Base-by-base conservation (phyloP, 768 basidiomycete genomes). In the Hygrocybe coccinea region DNA sequence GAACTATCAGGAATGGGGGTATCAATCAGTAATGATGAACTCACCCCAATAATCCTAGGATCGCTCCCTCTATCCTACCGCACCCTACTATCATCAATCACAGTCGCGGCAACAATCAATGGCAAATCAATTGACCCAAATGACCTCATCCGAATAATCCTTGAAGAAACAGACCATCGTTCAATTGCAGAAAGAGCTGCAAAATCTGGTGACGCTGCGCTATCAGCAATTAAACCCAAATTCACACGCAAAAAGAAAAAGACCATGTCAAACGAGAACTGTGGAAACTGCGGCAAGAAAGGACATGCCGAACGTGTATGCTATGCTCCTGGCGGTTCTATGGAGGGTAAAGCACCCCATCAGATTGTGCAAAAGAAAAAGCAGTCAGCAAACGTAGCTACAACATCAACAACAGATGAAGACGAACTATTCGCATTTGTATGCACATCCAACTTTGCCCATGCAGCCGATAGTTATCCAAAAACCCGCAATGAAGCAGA, bases 371-470 rank as follows among this genome's bases (percentile, higher is more conserved):
- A 49, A 49, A 49, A 49, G 22, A 49, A 35, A 25, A 22, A 21
- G 9, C 19, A 49, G 6, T 29, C 24, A 35, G 47, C 22, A 24
- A 49, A 49, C 22, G 9, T 17, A 7, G 19, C n/a, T 25, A 35
- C 19, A 29, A 25, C 47, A 14, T 9, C 8, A 17, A 9, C 19
- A 9, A 21, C 6, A 24, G n/a, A 25, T 17, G 47, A 35, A 22
- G 62, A 33, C 62, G 15, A n/a, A 41, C 53, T 43, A 25, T 52
- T 33, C 38, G 50, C 39, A 43, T 38, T 52, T n/a, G 15, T 41
- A 22, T 21, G 21, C 43, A 43, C 50, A n/a, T 52, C 50, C 38
- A 5, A 19, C 50, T 52, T 34, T 17, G 21, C 39, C 29, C 10
- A 35, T n/a, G 39, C 38, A 11, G 29, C 19, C 3, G 29, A 51